phyloP scores from a whole-genome alignment of 129 eudicot species.

The Deinandra increscens region DNA sequence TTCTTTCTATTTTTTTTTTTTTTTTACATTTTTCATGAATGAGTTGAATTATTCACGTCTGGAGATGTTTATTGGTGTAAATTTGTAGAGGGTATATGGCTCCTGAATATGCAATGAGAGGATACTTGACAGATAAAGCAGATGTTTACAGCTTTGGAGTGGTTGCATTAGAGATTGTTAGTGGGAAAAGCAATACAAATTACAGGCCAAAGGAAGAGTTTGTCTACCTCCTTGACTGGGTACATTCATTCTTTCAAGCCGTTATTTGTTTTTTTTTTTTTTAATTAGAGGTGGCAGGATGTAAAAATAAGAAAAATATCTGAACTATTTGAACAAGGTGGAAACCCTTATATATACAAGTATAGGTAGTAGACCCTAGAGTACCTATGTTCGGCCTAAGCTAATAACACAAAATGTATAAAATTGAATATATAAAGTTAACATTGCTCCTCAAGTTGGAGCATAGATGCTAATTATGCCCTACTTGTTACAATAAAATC shows the following conservation, averaged over 20 bases:
- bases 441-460: no score
- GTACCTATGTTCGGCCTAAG: no score
- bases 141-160: constrained; percentile 93
- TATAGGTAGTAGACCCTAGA: no score
- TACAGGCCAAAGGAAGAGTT: constrained; percentile 83
- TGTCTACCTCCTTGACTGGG: constrained; percentile 95
- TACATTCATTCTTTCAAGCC: constrained; percentile 22
- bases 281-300: no score
- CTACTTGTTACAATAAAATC: no score
- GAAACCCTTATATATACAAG: no score
- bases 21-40: neutral
- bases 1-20: neutral
- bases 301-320: no score
- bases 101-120: constrained; percentile 97
- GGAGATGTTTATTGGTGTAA: constrained; percentile 18
- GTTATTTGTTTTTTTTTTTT: no score
- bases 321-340: no score
- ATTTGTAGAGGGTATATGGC: constrained; percentile 90
- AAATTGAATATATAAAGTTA: no score
- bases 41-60: neutral
- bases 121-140: constrained; percentile 89
- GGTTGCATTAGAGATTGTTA: constrained; percentile 81
- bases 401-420: no score
- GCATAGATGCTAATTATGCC: no score
- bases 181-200: constrained; percentile 88